Evolutionary conservation across 2,329 filamentous ascomycete genomes (phyloP).

Genomic region (Bipolaris gigantea): DNA sequence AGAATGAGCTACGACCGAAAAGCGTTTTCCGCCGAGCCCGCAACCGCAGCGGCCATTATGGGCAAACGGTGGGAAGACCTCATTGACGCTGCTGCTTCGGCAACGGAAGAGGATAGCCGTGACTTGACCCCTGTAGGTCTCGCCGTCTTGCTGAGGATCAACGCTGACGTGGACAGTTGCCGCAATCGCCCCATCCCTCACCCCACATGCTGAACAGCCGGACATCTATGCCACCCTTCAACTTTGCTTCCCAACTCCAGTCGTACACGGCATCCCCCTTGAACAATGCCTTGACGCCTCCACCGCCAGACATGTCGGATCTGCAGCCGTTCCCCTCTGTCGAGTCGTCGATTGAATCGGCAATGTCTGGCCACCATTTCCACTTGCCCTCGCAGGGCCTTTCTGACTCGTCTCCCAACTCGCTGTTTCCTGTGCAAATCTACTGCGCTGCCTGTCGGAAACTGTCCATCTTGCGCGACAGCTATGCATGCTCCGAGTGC

Average conservation of each 20-base stretch:
- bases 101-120: conserved; percentile 85
- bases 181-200: conserved; percentile 54
- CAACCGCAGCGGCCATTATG: conserved; percentile 68
- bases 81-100: conserved; percentile 90
- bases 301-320: conserved; percentile 53
- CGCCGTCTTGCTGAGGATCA: conserved; percentile 8
- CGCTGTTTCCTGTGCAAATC: conserved; percentile 67
- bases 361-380: conserved; percentile 72
- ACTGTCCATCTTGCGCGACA: conserved; percentile 75
- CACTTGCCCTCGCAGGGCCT: conserved; percentile 58
- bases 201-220: conserved; percentile 55
- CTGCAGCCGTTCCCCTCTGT: conserved; percentile 83
- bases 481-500: conserved; percentile 93
- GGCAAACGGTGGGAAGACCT: conserved; percentile 96
- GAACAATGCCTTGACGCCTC: conserved; percentile 87
- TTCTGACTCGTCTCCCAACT: conserved; percentile 63
- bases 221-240: conserved; percentile 62
- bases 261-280: conserved; percentile 87
- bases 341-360: conserved; percentile 70
- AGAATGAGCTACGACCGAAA: conserved; percentile 76
- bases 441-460: conserved; percentile 88
- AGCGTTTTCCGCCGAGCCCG: conserved; percentile 82
- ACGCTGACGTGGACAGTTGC: conserved; percentile 44
- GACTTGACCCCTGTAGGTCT: conserved; percentile 81
- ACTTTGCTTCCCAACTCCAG: conserved; percentile 55